Conservation (phyloP, 257 asterid species). For the Gentiana straminea region DNA sequence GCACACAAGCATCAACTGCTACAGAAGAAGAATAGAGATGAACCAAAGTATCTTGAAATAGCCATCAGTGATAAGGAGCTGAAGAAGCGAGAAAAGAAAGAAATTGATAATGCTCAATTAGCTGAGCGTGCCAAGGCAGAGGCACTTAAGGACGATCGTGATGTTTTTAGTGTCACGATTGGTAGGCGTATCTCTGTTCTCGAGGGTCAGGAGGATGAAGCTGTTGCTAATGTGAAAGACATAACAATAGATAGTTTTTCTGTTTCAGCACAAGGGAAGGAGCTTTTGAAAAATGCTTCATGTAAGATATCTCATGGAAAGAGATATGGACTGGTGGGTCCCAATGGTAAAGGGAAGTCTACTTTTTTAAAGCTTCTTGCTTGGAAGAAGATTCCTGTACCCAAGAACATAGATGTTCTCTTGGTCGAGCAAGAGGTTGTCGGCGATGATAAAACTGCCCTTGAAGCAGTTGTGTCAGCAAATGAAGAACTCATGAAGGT, state of each 20-base stretch:
- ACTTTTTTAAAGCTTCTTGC: slow-evolving; percentile 49
- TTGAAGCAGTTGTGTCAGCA: slow-evolving; percentile 45
- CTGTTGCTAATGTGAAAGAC: slow-evolving; percentile 16
- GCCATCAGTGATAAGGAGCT: slow-evolving; percentile 11
- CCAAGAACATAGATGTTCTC: slow-evolving; percentile 52
- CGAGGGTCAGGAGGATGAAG: slow-evolving; percentile 14
- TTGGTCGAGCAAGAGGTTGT: slow-evolving; percentile 58
- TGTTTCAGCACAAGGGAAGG: slow-evolving; percentile 20
- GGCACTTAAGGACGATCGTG: slow-evolving; percentile 15
- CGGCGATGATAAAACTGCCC: slow-evolving; percentile 46
- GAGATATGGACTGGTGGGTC: slow-evolving; percentile 24
- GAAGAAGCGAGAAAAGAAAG: slow-evolving; percentile 20
- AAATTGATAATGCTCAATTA: slow-evolving; percentile 12
- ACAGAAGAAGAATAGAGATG: slow-evolving; percentile 2
- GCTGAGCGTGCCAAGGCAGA: slow-evolving; percentile 13
- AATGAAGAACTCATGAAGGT: slow-evolving; percentile 21
- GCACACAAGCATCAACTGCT: slow-evolving; percentile 1
- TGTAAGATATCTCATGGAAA: slow-evolving; percentile 22
- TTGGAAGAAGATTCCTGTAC: slow-evolving; percentile 55
- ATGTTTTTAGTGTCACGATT: slow-evolving; percentile 15
- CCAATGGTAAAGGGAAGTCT: slow-evolving; percentile 23
- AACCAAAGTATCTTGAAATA: slow-evolving; percentile 11
- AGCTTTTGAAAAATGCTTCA: slow-evolving; percentile 19
- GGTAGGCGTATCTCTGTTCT: slow-evolving; percentile 16
- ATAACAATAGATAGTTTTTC: slow-evolving; percentile 12